Percentiles rank a stretch among this genome's conserved stretches.
phyloP scores from a whole-genome alignment of 148 eudicot genomes.

The Cornus suecica region DNA sequence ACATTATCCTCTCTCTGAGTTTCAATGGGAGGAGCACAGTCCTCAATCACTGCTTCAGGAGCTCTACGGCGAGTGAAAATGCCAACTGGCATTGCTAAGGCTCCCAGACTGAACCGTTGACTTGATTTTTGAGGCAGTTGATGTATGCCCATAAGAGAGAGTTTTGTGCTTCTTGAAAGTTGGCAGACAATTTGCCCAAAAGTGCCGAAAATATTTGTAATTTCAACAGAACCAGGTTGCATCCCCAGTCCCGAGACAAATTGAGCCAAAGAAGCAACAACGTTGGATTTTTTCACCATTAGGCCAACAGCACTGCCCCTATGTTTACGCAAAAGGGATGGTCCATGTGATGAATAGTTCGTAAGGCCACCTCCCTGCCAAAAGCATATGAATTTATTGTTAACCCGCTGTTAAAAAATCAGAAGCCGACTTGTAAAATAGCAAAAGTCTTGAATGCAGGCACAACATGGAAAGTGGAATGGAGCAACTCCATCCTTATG shows the following conservation, averaged over 20 bases:
- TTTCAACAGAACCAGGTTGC: slow-evolving; percentile 31
- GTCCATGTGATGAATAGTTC: slow-evolving; percentile 63
- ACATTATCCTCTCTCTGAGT: slow-evolving; percentile 16
- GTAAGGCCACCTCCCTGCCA: slow-evolving; percentile 56
- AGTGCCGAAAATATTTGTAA: slow-evolving; percentile 58
- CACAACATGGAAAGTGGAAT: neutral
- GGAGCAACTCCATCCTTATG: neutral
- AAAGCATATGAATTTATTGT: slow-evolving; percentile 9
- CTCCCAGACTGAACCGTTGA: slow-evolving; percentile 41
- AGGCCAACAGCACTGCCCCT: slow-evolving; percentile 69
- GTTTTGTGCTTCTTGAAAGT: slow-evolving; percentile 52
- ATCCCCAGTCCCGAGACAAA: slow-evolving; percentile 44
- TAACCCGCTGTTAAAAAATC: neutral
- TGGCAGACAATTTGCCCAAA: slow-evolving; percentile 76
- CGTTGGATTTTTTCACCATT: slow-evolving; percentile 44
- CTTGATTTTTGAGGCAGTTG: slow-evolving; percentile 37
- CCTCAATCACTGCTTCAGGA: slow-evolving; percentile 30
- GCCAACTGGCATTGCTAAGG: slow-evolving; percentile 50
- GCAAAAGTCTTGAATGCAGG: slow-evolving; percentile 2
- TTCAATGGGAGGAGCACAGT: slow-evolving; percentile 26
- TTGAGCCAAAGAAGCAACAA: slow-evolving; percentile 67
- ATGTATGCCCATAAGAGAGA: slow-evolving; percentile 63
- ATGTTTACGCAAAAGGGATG: slow-evolving; percentile 59
- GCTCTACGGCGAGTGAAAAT: slow-evolving; percentile 26
- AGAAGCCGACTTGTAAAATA: neutral